A percentile compares a stretch with the other conserved stretches of the same genome.
Evolutionary conservation across 2,329 filamentous ascomycete species (phyloP).

Genomic region (Cordyceps fumosorosea): DNA sequence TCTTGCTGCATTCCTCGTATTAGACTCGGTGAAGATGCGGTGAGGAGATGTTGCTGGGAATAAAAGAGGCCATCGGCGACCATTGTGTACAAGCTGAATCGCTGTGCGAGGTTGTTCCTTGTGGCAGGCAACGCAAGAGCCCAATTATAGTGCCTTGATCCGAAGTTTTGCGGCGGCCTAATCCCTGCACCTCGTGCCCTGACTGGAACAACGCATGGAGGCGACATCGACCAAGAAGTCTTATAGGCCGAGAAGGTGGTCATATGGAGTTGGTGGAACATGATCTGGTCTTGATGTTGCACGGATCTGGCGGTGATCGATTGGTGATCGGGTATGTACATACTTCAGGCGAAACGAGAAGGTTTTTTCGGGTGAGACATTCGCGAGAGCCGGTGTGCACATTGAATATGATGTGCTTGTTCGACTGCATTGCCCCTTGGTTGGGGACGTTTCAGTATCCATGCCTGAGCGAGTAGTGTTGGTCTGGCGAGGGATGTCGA

Average conservation of each 20-base stretch:
- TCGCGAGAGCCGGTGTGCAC: background rate
- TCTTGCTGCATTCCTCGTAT: too few relatives aligned
- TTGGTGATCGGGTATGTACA: background rate
- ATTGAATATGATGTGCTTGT: background rate
- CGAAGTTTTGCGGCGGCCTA: slow-evolving; percentile 5
- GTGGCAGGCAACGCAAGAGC: background rate
- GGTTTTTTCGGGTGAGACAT: background rate
- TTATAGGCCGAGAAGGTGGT: too few relatives aligned
- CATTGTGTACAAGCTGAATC: background rate
- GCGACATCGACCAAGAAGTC: background rate
- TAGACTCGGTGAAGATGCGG: too few relatives aligned
- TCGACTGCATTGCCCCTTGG: background rate
- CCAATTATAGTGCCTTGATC: background rate
- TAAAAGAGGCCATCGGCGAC: too few relatives aligned
- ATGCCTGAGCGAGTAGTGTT: background rate
- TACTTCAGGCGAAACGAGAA: background rate
- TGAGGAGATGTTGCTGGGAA: too few relatives aligned
- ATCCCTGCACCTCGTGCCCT: background rate
- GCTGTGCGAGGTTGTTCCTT: background rate
- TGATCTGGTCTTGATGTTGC: background rate
- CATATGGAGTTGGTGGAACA: background rate
- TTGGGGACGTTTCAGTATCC: background rate
- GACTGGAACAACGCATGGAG: background rate
- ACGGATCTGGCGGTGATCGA: slow-evolving; percentile 10
- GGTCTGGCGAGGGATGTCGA: background rate